Evolutionary conservation across 2,329 filamentous ascomycete genomes (phyloP).

Genomic region (Verticillium zaregamsianum): DNA sequence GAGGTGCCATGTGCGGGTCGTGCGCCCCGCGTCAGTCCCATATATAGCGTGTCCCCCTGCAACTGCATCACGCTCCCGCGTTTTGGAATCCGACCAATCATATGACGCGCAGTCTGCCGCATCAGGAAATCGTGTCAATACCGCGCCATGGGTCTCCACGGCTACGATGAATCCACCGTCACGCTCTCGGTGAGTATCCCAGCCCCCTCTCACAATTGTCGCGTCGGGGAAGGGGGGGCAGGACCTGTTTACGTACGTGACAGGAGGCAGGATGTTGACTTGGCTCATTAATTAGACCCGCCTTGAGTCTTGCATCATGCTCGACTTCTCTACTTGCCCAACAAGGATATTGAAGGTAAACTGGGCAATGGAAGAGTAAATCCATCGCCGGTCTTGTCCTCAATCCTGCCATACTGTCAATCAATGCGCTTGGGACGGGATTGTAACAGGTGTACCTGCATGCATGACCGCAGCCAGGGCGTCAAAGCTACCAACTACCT

Average conservation of each 20-base stretch:
- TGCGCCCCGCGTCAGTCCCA: background rate
- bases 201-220: background rate
- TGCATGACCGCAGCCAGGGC: too few species aligned
- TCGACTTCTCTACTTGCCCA: too few species aligned
- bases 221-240: background rate
- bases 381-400: too few species aligned
- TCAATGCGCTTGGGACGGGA: too few species aligned
- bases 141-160: background rate
- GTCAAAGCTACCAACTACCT: too few species aligned
- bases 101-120: background rate
- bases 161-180: background rate
- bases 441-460: too few species aligned
- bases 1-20: background rate
- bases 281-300: background rate
- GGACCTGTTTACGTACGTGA: background rate
- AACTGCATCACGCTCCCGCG: background rate
- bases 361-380: too few species aligned
- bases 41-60: background rate
- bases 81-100: background rate
- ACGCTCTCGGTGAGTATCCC: background rate
- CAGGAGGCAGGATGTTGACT: background rate
- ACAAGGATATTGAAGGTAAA: too few species aligned
- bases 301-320: too few species aligned
- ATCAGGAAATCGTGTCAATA: background rate
- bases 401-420: too few species aligned